Evolutionary conservation across 306 rosid species (phyloP).

Genomic region (Heteromeles arbutifolia): DNA sequence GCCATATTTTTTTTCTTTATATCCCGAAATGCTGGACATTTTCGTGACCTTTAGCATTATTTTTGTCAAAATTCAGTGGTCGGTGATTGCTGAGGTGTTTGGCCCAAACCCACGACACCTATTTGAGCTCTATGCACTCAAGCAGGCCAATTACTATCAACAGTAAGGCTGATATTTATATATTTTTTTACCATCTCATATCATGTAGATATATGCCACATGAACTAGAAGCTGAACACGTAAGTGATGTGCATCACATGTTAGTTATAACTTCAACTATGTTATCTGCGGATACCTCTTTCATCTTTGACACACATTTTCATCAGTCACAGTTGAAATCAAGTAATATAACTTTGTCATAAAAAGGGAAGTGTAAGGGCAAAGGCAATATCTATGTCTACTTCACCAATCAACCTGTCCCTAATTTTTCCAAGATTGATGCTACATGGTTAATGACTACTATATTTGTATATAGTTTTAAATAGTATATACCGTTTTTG

Average conservation of each 20-base stretch:
- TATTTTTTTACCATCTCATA: neutral
- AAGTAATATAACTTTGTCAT: neutral
- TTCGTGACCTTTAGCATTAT: conserved; percentile 5
- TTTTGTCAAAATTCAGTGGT: conserved; percentile 61
- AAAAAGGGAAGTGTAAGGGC: neutral
- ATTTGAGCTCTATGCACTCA: conserved; percentile 83
- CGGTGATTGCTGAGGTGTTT: conserved; percentile 65
- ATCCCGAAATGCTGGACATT: neutral
- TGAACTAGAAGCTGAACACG: neutral
- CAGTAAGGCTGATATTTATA: conserved; percentile 48
- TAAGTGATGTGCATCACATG: neutral
- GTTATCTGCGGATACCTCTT: neutral
- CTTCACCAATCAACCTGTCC: neutral
- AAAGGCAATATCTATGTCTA: neutral
- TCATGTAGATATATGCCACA: neutral
- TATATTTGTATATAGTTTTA: neutral
- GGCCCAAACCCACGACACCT: conserved; percentile 87
- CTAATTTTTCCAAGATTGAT: neutral
- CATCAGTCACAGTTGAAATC: neutral
- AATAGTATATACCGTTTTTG: conserved; percentile 8
- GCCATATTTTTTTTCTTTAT: neutral
- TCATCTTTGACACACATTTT: neutral
- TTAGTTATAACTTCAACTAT: neutral
- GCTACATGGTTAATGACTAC: neutral
- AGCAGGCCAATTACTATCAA: conserved; percentile 53